Evolutionary conservation across 768 basidiomycete genomes (phyloP), one percentile per base, ranked within the genome.

Genomic region (Hericium rajendrae): DNA sequence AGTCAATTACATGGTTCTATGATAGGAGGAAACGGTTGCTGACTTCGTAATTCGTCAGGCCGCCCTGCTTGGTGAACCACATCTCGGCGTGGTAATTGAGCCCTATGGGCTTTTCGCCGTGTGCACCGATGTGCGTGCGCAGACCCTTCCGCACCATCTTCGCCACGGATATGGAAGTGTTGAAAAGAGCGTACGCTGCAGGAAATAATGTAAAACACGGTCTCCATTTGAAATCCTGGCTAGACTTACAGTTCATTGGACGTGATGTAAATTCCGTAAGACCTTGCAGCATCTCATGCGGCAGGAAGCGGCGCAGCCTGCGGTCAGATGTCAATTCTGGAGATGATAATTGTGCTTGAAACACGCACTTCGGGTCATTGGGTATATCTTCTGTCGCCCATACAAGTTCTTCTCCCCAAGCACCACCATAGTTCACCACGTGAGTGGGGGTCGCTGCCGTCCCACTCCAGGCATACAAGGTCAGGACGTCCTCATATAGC

Each of bases 51-150:
- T 84, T 85, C 26, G 71, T 81, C 61, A 88, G 68, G 2, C 87
- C 87, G 20, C 87, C 87, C 13, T 74, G 71, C 49, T 73, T 72
- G 24, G 84, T 74, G 66, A 86, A 86, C 53, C 72, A 75, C 81
- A 88, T 85, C 64, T 89, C 87, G 18, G 81, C 79, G 58, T 89
- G 87, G 62, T 88, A 90, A 71, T 85, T 86, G n/a, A 84, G 65
- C 0, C 87, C 87, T 11, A 86, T 67, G 0, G 87, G 86, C 2
- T 80, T 78, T 66, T 88, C 72, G 16, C 87, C 87, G 64, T 89
- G 87, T 0, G 86, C 86, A 22, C 86, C 87, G 57, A 89, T 83
- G 62, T 85, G 81, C 2, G 82, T 74, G 24, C 75, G 72, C 15
- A 87, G 67, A 12, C 86, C 86, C 56, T 75, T 78, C 28, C 76